phyloP scores from a whole-genome alignment of 768 basidiomycete species.

The Calocera viscosa region DNA sequence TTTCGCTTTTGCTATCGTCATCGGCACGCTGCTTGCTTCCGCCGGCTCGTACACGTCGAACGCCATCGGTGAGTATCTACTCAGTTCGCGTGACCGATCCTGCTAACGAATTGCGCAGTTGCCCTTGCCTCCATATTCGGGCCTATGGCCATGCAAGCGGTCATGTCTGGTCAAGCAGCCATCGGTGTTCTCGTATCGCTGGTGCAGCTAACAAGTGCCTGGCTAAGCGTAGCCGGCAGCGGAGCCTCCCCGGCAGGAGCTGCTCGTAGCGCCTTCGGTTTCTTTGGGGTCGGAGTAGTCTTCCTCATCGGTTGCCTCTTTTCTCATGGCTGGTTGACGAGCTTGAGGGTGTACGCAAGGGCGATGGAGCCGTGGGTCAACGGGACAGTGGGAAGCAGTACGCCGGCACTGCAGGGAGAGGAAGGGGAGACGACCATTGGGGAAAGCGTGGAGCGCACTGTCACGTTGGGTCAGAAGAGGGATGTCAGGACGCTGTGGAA shows the following conservation, averaged over 20 bases:
- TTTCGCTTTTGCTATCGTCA: slow-evolving; percentile 51
- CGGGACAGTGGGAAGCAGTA: not conserved
- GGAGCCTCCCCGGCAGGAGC: slow-evolving; percentile 16
- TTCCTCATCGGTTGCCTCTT: slow-evolving; percentile 47
- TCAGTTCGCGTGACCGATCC: not conserved
- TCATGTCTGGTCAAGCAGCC: slow-evolving; percentile 28
- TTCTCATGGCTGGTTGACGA: slow-evolving; percentile 46
- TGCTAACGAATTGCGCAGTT: slow-evolving; percentile 21
- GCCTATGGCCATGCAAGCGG: slow-evolving; percentile 49
- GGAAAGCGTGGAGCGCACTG: slow-evolving; percentile 17
- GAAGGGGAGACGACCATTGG: slow-evolving; percentile 30
- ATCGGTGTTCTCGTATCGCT: slow-evolving; percentile 69
- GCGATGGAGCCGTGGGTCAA: slow-evolving; percentile 12
- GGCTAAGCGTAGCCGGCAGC: slow-evolving; percentile 31
- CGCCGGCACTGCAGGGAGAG: slow-evolving; percentile 12
- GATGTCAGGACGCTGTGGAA: slow-evolving; percentile 21
- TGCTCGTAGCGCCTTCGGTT: slow-evolving; percentile 41
- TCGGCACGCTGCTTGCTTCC: slow-evolving; percentile 45
- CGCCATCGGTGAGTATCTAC: slow-evolving; percentile 32
- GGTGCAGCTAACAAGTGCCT: slow-evolving; percentile 58
- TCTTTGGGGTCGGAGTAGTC: slow-evolving; percentile 56
- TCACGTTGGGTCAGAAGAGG: slow-evolving; percentile 24
- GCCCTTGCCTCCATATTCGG: slow-evolving; percentile 78
- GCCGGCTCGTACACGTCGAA: slow-evolving; percentile 66
- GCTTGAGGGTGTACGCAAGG: slow-evolving; percentile 41